Conservation (phyloP, 495 filamentous ascomycete species). For the Annulohypoxylon maeteangense region DNA sequence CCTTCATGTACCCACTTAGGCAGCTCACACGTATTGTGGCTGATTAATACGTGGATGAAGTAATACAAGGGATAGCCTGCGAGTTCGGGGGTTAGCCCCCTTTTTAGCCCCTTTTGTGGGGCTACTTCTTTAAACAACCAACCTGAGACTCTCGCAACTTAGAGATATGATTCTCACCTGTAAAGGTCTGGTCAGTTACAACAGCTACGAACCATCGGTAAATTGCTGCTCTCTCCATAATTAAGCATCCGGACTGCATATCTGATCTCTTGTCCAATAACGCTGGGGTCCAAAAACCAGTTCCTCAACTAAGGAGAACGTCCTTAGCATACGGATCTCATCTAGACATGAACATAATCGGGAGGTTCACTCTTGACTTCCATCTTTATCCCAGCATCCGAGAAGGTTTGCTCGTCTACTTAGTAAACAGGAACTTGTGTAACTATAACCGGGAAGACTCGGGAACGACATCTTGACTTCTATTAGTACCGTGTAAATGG, state of each 20-base stretch:
- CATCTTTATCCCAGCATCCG: slow-evolving; percentile 38
- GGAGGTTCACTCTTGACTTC: slow-evolving; percentile 56
- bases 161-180: too few species aligned
- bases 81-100: too few species aligned
- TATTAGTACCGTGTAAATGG: background rate
- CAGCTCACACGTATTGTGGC: too few species aligned
- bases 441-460: background rate
- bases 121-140: too few species aligned
- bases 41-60: too few species aligned
- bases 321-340: slow-evolving; percentile 51
- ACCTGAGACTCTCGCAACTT: too few species aligned
- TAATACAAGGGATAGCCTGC: too few species aligned
- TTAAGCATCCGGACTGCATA: too few species aligned
- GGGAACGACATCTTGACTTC: background rate
- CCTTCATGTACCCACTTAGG: too few species aligned
- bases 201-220: slow-evolving; percentile 37
- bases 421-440: background rate
- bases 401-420: slow-evolving; percentile 8
- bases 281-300: slow-evolving; percentile 46
- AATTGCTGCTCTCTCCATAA: too few species aligned
- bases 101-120: background rate
- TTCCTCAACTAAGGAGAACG: slow-evolving; percentile 30
- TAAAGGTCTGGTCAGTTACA: too few species aligned
- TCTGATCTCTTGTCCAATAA: slow-evolving; percentile 56
- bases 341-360: slow-evolving; percentile 52